Evolutionary conservation across 1,284 basidiomycete genomes (phyloP).

Genomic region (Trichosporon sp.): DNA sequence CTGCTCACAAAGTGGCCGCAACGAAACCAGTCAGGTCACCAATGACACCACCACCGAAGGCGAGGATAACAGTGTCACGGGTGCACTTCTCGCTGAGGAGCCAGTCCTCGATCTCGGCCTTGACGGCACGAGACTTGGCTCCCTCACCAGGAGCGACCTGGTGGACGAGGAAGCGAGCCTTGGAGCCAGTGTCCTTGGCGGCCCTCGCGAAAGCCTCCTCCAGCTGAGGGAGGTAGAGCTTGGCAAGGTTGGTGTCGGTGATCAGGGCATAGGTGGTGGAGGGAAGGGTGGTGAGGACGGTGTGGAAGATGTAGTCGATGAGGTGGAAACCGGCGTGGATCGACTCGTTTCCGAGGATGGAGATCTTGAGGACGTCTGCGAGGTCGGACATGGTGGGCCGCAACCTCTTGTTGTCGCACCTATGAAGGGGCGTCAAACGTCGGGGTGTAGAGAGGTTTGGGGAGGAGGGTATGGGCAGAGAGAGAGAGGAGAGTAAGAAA

Average conservation of each 20-base stretch:
- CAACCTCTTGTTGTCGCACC: conserved; percentile 18
- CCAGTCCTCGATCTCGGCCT: conserved; percentile 93
- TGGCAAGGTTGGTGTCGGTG: conserved; percentile 87
- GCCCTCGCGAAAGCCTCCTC: conserved; percentile 67
- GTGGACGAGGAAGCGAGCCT: conserved; percentile 74
- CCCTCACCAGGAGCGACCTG: conserved; percentile 88
- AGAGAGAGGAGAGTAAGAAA: not conserved
- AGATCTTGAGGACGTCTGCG: conserved; percentile 63
- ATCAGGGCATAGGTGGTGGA: conserved; percentile 90
- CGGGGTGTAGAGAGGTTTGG: not conserved
- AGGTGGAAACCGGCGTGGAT: conserved; percentile 94
- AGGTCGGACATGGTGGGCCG: conserved; percentile 36
- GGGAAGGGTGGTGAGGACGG: conserved; percentile 71
- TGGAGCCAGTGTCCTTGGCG: conserved; percentile 51
- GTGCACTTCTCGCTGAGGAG: conserved; percentile 86
- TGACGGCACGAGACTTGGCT: conserved; percentile 86
- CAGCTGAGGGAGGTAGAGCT: conserved; percentile 72
- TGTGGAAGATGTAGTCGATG: conserved; percentile 78
- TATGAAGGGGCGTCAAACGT: not conserved
- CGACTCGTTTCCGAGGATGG: conserved; percentile 81
- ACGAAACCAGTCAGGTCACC: conserved; percentile 96
- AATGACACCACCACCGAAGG: conserved; percentile 94
- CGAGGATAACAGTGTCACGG: conserved; percentile 88
- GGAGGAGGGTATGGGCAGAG: not conserved
- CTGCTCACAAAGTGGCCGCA: conserved; percentile 88